Base-by-base conservation (phyloP, 139 green algal species). In the Micractinium conductrix region DNA sequence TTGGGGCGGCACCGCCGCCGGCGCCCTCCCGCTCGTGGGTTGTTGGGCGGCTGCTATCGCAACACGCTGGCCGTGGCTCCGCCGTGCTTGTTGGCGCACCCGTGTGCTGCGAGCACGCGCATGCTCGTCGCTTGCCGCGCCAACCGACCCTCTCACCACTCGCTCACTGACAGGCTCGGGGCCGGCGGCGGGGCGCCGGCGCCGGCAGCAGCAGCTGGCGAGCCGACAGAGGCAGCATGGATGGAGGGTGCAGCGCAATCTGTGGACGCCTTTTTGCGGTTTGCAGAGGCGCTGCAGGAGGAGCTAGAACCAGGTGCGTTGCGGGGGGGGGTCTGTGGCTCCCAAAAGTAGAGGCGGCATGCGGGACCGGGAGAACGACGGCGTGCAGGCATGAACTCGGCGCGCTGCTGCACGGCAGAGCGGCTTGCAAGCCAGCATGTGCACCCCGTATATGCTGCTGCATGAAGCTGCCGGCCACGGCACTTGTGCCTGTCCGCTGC, bases 261-360 rank as follows among this genome's bases (percentile, higher is more conserved):
- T 0, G 28, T 89, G 21, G 79, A 84, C 26, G 71, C 87, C 19
- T 74, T 89, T 12, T 48, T 89, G 44, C 62, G 72, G 24, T 70
- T 86, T 45, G 85, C 85, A 9, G 85, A 89, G 70, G 55, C 87
- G 71, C 70, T 89, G 35, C 85, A 89, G 35, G 60, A 88, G 50
- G 16, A 60, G 45, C 45, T 88, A 44, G 40, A 55, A 48, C 84
- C 84, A 76, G 81, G 72, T 81, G 69, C 19, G 69, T 28, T 1
- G 5, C n/a, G n/a, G n/a, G n/a, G n/a, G n/a, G n/a, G n/a, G n/a
- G n/a, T n/a, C n/a, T n/a, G n/a, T n/a, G n/a, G n/a, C n/a, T n/a
- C n/a, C n/a, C n/a, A n/a, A n/a, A n/a, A n/a, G n/a, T n/a, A n/a
- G n/a, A n/a, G n/a, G n/a, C n/a, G n/a, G n/a, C n/a, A n/a, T n/a